Evolutionary conservation across 345 rosid species (phyloP).

Genomic region (Carallia pectinifolia): DNA sequence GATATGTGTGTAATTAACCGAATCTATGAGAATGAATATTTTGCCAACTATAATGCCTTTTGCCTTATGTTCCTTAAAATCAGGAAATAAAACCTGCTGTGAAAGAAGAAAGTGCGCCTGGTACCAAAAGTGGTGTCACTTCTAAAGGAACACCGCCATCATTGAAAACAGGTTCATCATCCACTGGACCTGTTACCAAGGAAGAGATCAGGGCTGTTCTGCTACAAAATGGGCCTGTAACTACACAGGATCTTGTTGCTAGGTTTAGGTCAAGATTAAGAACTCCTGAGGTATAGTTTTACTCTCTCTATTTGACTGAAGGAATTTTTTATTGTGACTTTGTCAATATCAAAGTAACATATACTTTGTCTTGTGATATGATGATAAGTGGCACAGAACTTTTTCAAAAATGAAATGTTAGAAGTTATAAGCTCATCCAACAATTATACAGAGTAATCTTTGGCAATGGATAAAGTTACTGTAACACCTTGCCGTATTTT

Average conservation of each 20-base stretch:
- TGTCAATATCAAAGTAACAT: background rate
- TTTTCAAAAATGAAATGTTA: no score
- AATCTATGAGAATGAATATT: no score
- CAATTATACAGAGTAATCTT: no score
- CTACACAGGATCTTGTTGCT: slow-evolving; percentile 88
- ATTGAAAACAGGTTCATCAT: slow-evolving; percentile 37
- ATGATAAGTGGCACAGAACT: no score
- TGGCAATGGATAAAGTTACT: no score
- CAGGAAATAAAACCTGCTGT: slow-evolving; percentile 31
- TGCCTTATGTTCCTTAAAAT: background rate
- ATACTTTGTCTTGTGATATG: background rate
- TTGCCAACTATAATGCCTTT: background rate
- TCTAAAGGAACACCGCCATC: slow-evolving; percentile 49
- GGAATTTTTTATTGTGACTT: background rate
- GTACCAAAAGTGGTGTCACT: slow-evolving; percentile 37
- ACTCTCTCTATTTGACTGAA: background rate
- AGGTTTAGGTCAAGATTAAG: slow-evolving; percentile 74
- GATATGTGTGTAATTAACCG: no score
- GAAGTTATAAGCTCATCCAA: no score
- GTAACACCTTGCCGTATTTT: no score
- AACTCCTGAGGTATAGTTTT: slow-evolving; percentile 52
- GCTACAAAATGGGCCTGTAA: slow-evolving; percentile 69
- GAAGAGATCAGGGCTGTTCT: slow-evolving; percentile 84
- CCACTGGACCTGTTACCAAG: slow-evolving; percentile 78
- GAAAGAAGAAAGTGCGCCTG: slow-evolving; percentile 24